phyloP scores from a whole-genome alignment of 805 yeast genomes.

The Wickerhamiella shivajii region DNA sequence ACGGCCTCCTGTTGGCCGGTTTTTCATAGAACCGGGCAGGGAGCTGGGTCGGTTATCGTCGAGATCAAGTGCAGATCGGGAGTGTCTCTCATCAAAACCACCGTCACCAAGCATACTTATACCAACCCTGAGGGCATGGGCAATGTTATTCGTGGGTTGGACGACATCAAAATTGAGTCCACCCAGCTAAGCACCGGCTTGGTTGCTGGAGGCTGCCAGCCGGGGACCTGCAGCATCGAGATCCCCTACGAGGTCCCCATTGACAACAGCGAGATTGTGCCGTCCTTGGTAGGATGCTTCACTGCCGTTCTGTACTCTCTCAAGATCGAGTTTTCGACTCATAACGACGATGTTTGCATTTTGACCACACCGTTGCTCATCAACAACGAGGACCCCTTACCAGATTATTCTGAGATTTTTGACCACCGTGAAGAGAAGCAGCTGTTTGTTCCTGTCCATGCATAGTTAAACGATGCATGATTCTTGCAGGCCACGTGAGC shows the following conservation, averaged over 20 bases:
- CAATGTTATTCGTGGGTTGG: slow-evolving; percentile 1
- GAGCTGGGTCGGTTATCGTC: slow-evolving; percentile 2
- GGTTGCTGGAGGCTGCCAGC: slow-evolving; percentile 4
- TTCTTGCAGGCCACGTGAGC: too few relatives aligned
- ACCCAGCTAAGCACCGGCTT: not conserved
- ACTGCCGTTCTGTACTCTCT: slow-evolving; percentile 8
- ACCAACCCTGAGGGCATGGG: slow-evolving; percentile 7
- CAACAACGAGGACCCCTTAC: not conserved
- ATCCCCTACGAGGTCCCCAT: slow-evolving; percentile 7
- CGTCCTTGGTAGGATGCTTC: slow-evolving; percentile 8
- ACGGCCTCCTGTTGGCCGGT: slow-evolving; percentile 7
- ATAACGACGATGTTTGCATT: not conserved
- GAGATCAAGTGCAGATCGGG: slow-evolving; percentile 1
- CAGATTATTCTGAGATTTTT: slow-evolving; percentile 4
- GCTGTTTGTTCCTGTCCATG: too few relatives aligned
- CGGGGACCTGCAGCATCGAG: slow-evolving; percentile 2
- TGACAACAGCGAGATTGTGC: not conserved
- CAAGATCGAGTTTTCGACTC: slow-evolving; percentile 1
- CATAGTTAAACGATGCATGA: too few relatives aligned
- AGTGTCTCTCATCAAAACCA: slow-evolving; percentile 1
- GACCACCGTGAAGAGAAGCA: too few relatives aligned
- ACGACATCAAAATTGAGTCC: not conserved
- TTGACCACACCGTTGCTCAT: slow-evolving; percentile 7
- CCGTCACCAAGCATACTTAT: slow-evolving; percentile 3
- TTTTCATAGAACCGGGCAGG: slow-evolving; percentile 4